phyloP scores from a whole-genome alignment of 805 yeast species.

The Candida lessepsii region DNA sequence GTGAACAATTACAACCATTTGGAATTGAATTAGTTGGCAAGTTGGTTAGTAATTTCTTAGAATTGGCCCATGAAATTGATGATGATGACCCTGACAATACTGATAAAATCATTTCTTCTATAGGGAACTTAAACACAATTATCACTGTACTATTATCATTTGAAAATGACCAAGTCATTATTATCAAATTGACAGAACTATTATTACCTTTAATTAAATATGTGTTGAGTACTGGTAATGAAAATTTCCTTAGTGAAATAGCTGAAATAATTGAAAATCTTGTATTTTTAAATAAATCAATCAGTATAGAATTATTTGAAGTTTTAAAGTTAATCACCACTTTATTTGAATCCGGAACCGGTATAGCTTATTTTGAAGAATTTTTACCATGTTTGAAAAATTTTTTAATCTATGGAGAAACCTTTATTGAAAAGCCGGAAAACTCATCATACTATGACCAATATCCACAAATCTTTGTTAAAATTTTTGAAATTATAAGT shows the following conservation, averaged over 20 bases:
- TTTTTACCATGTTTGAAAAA: constrained; percentile 71
- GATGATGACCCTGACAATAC: constrained; percentile 36
- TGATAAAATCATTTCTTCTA: constrained; percentile 79
- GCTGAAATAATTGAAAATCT: constrained; percentile 65
- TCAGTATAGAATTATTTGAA: constrained; percentile 73
- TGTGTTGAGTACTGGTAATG: constrained; percentile 63
- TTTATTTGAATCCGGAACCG: constrained; percentile 36
- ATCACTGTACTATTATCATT: constrained; percentile 78
- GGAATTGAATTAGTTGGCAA: constrained; percentile 55
- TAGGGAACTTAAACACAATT: constrained; percentile 78
- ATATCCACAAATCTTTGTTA: constrained; percentile 44
- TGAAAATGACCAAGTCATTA: constrained; percentile 73
- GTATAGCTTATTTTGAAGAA: constrained; percentile 72
- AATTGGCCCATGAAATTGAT: constrained; percentile 36
- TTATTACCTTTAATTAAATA: constrained; percentile 67
- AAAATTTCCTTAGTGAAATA: constrained; percentile 73
- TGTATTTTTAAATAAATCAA: constrained; percentile 32
- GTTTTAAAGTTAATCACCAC: constrained; percentile 51
- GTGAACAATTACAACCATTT: constrained; percentile 85
- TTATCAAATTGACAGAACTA: constrained; percentile 61
- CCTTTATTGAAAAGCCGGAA: not conserved
- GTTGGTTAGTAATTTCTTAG: constrained; percentile 66
- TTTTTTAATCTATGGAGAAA: constrained; percentile 50
- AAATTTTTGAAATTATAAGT: constrained; percentile 23
- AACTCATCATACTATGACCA: too few species aligned